phyloP scores from a whole-genome alignment of 2,329 filamentous ascomycete species.

The Phaeosphaeriaceae sp. region DNA sequence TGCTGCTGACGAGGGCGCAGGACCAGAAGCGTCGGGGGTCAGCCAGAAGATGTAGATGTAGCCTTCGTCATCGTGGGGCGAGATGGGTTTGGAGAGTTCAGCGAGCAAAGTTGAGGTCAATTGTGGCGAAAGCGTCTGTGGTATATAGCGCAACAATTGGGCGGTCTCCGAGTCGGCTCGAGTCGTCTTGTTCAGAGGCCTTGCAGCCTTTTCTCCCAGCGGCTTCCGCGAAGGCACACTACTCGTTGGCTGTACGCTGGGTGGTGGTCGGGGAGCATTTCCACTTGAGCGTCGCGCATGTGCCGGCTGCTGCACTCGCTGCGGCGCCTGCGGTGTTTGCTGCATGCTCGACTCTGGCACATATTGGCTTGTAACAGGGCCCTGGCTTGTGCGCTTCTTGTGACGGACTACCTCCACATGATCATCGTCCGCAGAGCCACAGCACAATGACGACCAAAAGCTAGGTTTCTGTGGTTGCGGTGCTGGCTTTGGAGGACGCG shows the following conservation, averaged over 20 bases:
- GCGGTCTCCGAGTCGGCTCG: conserved; percentile 43
- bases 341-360: conserved; percentile 19
- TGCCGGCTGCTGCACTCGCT: conserved; percentile 5
- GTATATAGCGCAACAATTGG: conserved; percentile 71
- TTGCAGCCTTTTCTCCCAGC: conserved; percentile 29
- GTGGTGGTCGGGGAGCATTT: conserved; percentile 7
- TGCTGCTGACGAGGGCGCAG: conserved; percentile 58
- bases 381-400: conserved; percentile 38
- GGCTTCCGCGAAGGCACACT: conserved; percentile 32
- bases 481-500: conserved; percentile 22
- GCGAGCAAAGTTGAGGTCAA: conserved; percentile 74
- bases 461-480: conserved; percentile 34
- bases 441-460: conserved; percentile 55
- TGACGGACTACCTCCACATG: conserved; percentile 54
- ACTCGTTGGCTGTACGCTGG: conserved; percentile 14
- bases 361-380: conserved; percentile 8
- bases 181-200: conserved; percentile 29
- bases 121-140: conserved; percentile 68
- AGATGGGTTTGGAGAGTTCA: conserved; percentile 79
- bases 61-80: conserved; percentile 74
- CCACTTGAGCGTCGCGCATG: conserved; percentile 6
- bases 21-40: conserved; percentile 67
- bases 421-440: conserved; percentile 46
- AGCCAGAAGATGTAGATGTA: conserved; percentile 99
- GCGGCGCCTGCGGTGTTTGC: conserved; percentile 19